phyloP scores from a whole-genome alignment of 352 stramenopile species.

The Phytophthora macrochlamydospora region DNA sequence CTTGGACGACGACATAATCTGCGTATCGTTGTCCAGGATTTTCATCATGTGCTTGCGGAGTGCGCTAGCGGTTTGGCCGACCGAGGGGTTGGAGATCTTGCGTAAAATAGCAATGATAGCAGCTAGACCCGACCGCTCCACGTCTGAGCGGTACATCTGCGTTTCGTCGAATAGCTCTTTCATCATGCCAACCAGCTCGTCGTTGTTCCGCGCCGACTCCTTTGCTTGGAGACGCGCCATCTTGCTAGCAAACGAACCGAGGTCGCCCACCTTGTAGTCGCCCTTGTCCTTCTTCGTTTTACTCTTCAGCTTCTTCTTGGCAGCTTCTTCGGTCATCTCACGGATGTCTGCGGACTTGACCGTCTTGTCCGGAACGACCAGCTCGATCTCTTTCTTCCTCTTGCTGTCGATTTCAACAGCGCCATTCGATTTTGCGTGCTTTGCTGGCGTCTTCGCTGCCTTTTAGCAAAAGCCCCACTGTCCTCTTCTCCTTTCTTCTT shows the following conservation, averaged over 20 bases:
- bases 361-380: constrained; percentile 76
- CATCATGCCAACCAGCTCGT: constrained; percentile 79
- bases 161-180: constrained; percentile 74
- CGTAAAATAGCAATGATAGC: constrained; percentile 67
- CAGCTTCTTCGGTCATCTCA: constrained; percentile 72
- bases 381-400: constrained; percentile 82
- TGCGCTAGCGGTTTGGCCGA: constrained; percentile 71
- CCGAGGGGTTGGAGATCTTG: constrained; percentile 72
- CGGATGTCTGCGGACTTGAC: constrained; percentile 80
- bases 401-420: constrained; percentile 67
- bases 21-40: constrained; percentile 60
- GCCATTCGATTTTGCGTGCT: constrained; percentile 35
- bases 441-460: constrained; percentile 29
- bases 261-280: constrained; percentile 69
- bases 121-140: constrained; percentile 72
- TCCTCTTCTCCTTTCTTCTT: constrained; percentile 61
- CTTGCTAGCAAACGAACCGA: constrained; percentile 59
- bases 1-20: constrained; percentile 36
- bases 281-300: constrained; percentile 69
- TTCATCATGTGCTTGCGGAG: constrained; percentile 82
- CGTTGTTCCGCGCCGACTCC: constrained; percentile 80
- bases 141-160: constrained; percentile 68
- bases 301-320: constrained; percentile 62
- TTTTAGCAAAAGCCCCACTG: constrained; percentile 42
- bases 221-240: constrained; percentile 64